A percentile compares a stretch with the other conserved stretches of the same genome.
phyloP scores from a whole-genome alignment of 768 basidiomycete genomes.

The Podaxis sp. region DNA sequence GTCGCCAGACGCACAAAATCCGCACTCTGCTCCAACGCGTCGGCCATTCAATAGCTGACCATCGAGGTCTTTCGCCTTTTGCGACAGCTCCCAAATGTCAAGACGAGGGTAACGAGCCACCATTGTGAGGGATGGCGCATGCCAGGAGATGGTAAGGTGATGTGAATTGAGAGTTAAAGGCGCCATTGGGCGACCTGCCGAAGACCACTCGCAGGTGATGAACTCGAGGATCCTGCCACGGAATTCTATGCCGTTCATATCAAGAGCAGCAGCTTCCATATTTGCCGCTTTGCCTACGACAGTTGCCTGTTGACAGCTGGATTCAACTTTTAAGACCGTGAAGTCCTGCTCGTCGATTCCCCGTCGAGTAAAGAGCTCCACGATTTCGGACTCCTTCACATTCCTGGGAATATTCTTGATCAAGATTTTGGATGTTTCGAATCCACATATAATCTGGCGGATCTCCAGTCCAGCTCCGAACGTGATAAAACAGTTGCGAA shows the following conservation, averaged over 20 bases:
- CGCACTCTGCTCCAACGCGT: constrained; percentile 46
- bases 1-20: constrained; percentile 19
- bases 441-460: constrained; percentile 16
- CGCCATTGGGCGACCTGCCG: constrained; percentile 36
- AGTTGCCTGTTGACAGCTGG: constrained; percentile 33
- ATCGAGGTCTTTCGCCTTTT: constrained; percentile 37
- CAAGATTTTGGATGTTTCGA: constrained; percentile 15
- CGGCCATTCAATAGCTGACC: constrained; percentile 35
- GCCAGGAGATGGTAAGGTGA: constrained; percentile 51
- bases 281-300: constrained; percentile 40
- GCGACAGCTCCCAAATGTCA: constrained; percentile 23
- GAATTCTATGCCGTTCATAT: constrained; percentile 49
- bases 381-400: constrained; percentile 13
- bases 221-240: constrained; percentile 39
- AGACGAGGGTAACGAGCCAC: constrained; percentile 40
- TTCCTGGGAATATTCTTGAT: constrained; percentile 17
- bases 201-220: constrained; percentile 37
- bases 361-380: constrained; percentile 14
- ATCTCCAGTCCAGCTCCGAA: constrained; percentile 21
- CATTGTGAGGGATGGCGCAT: constrained; percentile 40
- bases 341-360: constrained; percentile 10
- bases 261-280: constrained; percentile 38
- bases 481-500: constrained; percentile 18
- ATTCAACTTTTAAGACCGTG: constrained; percentile 17
- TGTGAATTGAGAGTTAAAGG: constrained; percentile 27